Evolutionary conservation across 2,329 filamentous ascomycete genomes (phyloP).

Genomic region (Hypoxylon sp.): DNA sequence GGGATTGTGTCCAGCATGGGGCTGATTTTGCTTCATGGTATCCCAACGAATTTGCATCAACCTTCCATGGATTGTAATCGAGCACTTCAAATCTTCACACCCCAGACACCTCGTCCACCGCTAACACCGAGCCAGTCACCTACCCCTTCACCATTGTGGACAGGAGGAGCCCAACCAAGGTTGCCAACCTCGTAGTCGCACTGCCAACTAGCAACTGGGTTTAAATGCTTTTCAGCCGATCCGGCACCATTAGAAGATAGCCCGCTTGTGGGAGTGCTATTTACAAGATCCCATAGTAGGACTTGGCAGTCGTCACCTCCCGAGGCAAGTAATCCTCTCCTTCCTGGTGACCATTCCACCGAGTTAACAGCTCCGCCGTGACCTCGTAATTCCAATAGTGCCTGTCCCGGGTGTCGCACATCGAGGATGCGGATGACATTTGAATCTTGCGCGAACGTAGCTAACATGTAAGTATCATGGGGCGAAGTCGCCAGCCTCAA

Average conservation of each 20-base stretch:
- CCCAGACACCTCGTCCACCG: conserved; percentile 86
- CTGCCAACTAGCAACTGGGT: conserved; percentile 83
- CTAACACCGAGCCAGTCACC: conserved; percentile 89
- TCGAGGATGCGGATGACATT: conserved; percentile 95
- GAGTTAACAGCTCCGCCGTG: conserved; percentile 90
- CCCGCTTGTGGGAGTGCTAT: conserved; percentile 66
- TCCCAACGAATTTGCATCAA: conserved; percentile 5
- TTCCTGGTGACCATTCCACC: conserved; percentile 93
- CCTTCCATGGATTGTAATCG: conserved; percentile 5
- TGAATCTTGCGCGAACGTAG: conserved; percentile 96
- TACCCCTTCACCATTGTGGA: conserved; percentile 73
- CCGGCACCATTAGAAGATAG: conserved; percentile 65
- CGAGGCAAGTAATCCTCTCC: conserved; percentile 89
- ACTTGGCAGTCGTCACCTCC: conserved; percentile 94
- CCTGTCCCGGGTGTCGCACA: conserved; percentile 95
- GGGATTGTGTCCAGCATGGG: conserved; percentile 12
- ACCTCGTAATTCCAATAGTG: conserved; percentile 91
- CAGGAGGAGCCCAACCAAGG: conserved; percentile 84
- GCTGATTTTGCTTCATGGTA: conserved; percentile 12
- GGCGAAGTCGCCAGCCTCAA: conserved; percentile 90
- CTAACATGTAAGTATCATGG: conserved; percentile 93
- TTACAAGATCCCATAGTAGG: conserved; percentile 93
- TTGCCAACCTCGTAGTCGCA: conserved; percentile 92
- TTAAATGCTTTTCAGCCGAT: conserved; percentile 71
- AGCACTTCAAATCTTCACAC: conserved; percentile 65